Base-by-base conservation (phyloP, 768 basidiomycete genomes). In the Lactarius quietus region DNA sequence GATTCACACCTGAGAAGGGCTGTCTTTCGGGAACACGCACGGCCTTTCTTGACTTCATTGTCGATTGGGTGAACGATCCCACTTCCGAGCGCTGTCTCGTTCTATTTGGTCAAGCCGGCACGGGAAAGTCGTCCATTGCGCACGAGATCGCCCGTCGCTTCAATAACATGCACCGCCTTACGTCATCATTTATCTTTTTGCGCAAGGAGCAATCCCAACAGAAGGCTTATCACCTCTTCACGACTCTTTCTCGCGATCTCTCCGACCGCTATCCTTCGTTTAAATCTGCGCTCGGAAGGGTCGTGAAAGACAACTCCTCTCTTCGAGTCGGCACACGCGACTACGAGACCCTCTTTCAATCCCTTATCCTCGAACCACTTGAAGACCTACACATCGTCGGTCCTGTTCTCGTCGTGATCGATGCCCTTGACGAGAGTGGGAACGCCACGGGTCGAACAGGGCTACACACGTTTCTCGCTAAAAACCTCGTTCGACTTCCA, bases 401-500 rank as follows among this genome's bases (percentile, higher is more conserved):
- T 12, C 45, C 45, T 48, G 26, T 48, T 20, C 33, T 55, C 20
- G 53, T 55, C 18, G 53, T 55, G 3, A 55, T 55, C 3, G 53
- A 55, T 33, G 53, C 29, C 53, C n/a, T 55, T 29, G 53, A 55
- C 53, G 53, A 55, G 53, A 55, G 53, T 33, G 53, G 53, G 28
- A 28, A 31, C 33, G 36, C 38, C 8, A 41, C 15, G 0, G 57
- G 26, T 20, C 4, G 15, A 23, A 6, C 1, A 2, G 57, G 57
- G 2, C 20, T 58, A 20, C 57, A 58, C 57, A 38, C 23, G 26
- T 58, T 58, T 20, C 57, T 58, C 3, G 57, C 38, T 41, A 35
- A 29, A 26, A 14, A 26, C 15, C 10, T 58, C 14, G 3, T 41
- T 23, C 1, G 18, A 58, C 36, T 58, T 18, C 57, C 57, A 10